Base-by-base conservation (phyloP, 2,329 filamentous ascomycete species). In the Penicillium brasilianum region DNA sequence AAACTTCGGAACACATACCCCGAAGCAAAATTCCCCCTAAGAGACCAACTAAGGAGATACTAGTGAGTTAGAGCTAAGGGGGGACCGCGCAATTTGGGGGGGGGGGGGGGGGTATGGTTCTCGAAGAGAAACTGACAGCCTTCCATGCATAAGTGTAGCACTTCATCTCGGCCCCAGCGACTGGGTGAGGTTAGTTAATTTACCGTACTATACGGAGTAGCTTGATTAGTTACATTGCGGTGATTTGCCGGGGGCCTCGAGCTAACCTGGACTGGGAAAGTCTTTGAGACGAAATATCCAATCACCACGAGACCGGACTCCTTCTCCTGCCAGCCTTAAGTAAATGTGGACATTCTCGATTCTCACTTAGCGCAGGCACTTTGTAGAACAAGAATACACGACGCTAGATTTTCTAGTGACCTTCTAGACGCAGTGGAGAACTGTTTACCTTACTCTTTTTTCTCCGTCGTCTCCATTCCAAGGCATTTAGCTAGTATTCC, bases 91-190 rank as follows among this genome's bases (percentile, higher is more conserved):
- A 43, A 46, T 20, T 32, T 55, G 52, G 28, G 39, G 25, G 20
- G 4, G 8, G 41, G 30, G 30, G 30, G 52, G 28, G 39, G 25
- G 20, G 4, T 14, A 30, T 43, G 30, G 30, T 67, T 69, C 62
- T 69, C 61, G 59, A 66, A 68, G 63, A 58, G 52, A 54, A 22
- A 55, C 22, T 70, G 67, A 70, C 67, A 70, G 68, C 61, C 67
- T 70, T 70, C 67, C 64, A 70, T 70, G 68, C 68, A 69, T 69
- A 51, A 46, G 48, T 50, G 16, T 39, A 9, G 34, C 34, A 53
- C 37, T 41, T n/a, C 51, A 43, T 30, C 18, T 54, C 51, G 25
- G 51, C 28, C 37, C 48, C 46, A 37, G 46, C 25, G 57, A 43
- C 32, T 39, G 50, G 49, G 37, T 41, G 16, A 43, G 37, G 9